Evolutionary conservation across 306 rosid species (phyloP), one percentile per base, ranked within the genome.

Genomic region (Acacia acuminata): DNA sequence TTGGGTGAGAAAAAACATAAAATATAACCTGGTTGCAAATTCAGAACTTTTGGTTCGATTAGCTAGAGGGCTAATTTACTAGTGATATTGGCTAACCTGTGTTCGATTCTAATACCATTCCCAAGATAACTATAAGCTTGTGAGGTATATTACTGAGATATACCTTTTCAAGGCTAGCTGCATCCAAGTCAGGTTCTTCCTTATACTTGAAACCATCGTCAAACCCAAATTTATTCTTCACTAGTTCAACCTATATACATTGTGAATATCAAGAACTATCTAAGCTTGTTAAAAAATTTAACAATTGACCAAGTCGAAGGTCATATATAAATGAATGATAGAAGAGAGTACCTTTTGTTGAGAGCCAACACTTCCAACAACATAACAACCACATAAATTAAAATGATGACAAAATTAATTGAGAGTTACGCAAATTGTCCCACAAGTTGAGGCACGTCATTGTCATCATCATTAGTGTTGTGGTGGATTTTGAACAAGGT

Each of bases 291-390:
- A 47, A 47, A 47, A 10, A 47, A 47, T 12, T 7, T 47, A 14
- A 47, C 51, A 47, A 47, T 47, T 9, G 51, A 47, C 16, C 14
- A 47, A 47, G 16, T 12, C 51, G 16, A 47, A 12, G 51, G 12
- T 12, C 51, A 12, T 9, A 10, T 47, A 15, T 4, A 15, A 3
- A 13, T 15, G 16, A 12, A 15, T 55, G 12, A 13, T 15, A 36
- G 11, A 16, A 30, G 1, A 20, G 5, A 11, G 24, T 71, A 71
- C 78, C 78, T 80, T 80, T 0, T 72, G 73, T 71, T 80, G 55
- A 24, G 27, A 30, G 32, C 83, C 78, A 20, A 56, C 83, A 44
- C 83, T 80, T 60, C 83, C 78, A n/a, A n/a, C 73, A 60, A 80
- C 83, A 45, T 71, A 80, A 13, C 83, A 80, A 61, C 78, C 78